Evolutionary conservation across 1,284 basidiomycete species (phyloP).

Genomic region (Leccinum insigne): DNA sequence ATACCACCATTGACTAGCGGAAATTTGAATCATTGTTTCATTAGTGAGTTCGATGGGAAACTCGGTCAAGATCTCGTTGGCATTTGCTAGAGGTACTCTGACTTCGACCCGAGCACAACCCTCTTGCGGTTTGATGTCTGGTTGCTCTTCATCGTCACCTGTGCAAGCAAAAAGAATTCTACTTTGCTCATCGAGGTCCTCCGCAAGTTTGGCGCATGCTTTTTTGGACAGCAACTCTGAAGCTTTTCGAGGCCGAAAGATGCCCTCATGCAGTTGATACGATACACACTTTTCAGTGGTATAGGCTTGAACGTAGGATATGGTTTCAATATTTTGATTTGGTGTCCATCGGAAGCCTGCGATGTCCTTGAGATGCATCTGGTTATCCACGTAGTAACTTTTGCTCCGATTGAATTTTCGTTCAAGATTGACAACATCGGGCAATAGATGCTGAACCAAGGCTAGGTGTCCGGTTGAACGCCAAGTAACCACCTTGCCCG

Average conservation of each 20-base stretch:
- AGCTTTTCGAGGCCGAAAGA: conserved; percentile 3
- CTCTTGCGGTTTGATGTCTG: not conserved
- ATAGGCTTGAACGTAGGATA: conserved; percentile 16
- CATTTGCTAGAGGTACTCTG: not conserved
- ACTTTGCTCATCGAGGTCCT: conserved; percentile 1
- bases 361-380: conserved; percentile 16
- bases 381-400: not conserved
- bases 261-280: conserved; percentile 13
- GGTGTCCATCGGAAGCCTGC: conserved; percentile 6
- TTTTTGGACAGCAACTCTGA: not conserved
- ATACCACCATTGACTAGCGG: conserved; percentile 7
- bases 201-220: not conserved
- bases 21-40: conserved; percentile 4
- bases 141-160: not conserved
- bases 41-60: not conserved
- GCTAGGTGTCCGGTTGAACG: not conserved
- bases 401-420: not conserved
- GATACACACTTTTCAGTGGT: conserved; percentile 15
- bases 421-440: not conserved
- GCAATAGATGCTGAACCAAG: not conserved
- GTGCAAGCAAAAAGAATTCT: conserved; percentile 1
- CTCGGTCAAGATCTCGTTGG: fast-evolving
- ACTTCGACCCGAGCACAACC: conserved; percentile 9
- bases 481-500: not conserved
- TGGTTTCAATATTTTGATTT: not conserved